Evolutionary conservation across 495 filamentous ascomycete species (phyloP), one percentile per base, ranked within the genome.

Genomic region (Aspergillus nidulans): DNA sequence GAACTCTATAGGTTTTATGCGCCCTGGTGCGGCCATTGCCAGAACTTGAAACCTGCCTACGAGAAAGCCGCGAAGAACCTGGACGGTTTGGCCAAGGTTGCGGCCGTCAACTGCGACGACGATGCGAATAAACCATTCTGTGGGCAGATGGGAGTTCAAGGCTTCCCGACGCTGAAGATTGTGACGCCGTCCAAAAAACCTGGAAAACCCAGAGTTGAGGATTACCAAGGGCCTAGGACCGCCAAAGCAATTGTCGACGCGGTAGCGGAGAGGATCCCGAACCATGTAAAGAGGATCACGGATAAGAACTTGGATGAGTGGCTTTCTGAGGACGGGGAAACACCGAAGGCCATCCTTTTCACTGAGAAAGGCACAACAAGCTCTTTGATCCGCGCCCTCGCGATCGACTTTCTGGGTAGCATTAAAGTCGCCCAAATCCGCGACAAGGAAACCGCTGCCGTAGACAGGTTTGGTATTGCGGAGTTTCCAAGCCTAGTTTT

Each of bases 161-260:
- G 94, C 39, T 99, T 97, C 77, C 94, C 94, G 2, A 97, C 94
- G 1, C 77, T 99, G 51, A 99, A 99, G 79, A 92, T 96, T 53
- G 82, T 97, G 59, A 85, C 83, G 38, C 95, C 94, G 0, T 83
- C 83, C 47, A 92, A 91, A 70, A 91, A 88, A 67, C 74, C 82
- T 16, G 89, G 90, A 48, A 90, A 87, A 66, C 92, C 95, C 1
- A 76, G 78, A 24, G 86, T 97, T 4, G 91, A 97, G 70, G 95
- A 99, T 68, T 99, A 99, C 72, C 81, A 94, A 53, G 92, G 95
- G 8, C 73, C 76, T 13, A 81, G 94, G 55, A 87, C 76, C 4
- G 88, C 91, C 28, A 94, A 89, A 62, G 90, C 73, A 55, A 97
- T 99, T 49, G 85, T 91, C 44, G 90, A 96, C 34, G 84, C 89